Evolutionary conservation across 2,329 filamentous ascomycete species (phyloP).

Genomic region (Pseudogymnoascus sp.): DNA sequence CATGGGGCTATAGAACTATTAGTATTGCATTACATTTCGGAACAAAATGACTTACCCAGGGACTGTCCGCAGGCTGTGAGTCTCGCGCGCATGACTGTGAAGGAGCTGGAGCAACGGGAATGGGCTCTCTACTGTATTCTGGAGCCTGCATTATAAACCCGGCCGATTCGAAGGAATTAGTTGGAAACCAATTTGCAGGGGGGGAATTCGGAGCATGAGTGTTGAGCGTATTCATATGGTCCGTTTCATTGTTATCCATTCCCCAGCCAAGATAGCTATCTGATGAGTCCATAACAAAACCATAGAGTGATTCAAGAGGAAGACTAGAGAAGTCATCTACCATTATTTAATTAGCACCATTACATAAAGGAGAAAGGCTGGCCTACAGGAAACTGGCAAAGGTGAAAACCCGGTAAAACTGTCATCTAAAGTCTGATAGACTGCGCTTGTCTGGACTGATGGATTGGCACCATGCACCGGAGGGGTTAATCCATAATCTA

Average conservation of each 20-base stretch:
- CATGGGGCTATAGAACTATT: conserved; percentile 13
- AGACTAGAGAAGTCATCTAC: conserved; percentile 12
- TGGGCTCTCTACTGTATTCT: neutral
- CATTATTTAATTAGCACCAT: conserved; percentile 1
- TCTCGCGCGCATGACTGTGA: conserved; percentile 7
- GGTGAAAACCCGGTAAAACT: neutral
- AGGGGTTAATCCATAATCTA: neutral
- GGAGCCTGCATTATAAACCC: neutral
- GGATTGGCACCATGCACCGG: neutral
- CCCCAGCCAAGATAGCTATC: conserved; percentile 15
- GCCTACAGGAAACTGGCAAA: conserved; percentile 2
- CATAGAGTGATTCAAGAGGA: conserved; percentile 13
- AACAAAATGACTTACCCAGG: conserved; percentile 11
- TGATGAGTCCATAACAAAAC: conserved; percentile 13
- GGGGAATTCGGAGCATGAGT: conserved; percentile 12
- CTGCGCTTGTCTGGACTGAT: neutral
- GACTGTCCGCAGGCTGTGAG: conserved; percentile 13
- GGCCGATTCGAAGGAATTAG: neutral
- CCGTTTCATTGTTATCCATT: conserved; percentile 12
- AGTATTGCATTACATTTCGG: neutral
- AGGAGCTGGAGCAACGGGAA: neutral
- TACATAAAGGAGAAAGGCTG: neutral
- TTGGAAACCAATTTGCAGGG: conserved; percentile 12
- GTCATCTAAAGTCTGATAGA: neutral
- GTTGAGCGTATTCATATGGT: conserved; percentile 12